phyloP scores from a whole-genome alignment of 2,329 filamentous ascomycete genomes.

The Botrytis galanthina region DNA sequence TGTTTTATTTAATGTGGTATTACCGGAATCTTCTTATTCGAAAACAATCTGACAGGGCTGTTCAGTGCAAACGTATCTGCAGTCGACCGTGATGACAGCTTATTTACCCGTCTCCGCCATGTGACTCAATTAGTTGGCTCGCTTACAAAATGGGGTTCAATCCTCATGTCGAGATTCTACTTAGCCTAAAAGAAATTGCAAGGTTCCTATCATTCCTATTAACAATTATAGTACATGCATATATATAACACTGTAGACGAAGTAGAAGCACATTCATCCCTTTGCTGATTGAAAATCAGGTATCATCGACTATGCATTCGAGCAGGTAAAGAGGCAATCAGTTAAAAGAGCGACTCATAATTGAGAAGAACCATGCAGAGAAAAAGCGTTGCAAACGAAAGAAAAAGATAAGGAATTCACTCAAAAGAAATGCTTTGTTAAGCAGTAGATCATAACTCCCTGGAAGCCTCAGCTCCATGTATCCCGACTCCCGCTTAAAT shows the following conservation, averaged over 20 bases:
- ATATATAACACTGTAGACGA: neutral
- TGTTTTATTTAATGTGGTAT: neutral
- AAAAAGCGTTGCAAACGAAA: neutral
- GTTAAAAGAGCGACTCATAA: neutral
- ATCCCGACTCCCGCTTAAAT: neutral
- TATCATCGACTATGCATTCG: neutral
- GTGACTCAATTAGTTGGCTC: neutral
- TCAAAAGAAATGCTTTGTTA: neutral
- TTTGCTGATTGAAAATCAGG: neutral
- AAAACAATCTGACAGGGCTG: neutral
- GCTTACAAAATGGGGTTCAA: neutral
- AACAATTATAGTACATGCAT: neutral
- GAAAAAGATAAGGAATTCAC: no score
- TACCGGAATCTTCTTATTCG: neutral
- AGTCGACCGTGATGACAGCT: neutral
- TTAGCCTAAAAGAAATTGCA: neutral
- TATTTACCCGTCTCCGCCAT: neutral
- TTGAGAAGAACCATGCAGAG: neutral
- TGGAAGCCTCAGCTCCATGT: neutral
- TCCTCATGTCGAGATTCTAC: neutral
- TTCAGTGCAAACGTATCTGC: neutral
- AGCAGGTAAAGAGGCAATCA: neutral
- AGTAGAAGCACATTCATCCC: neutral
- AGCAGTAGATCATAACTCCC: neutral
- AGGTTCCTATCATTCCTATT: neutral